Percentiles rank a stretch among this genome's conserved stretches.
Evolutionary conservation across 2,329 filamentous ascomycete species (phyloP).

Genomic region (Botrytis deweyae): DNA sequence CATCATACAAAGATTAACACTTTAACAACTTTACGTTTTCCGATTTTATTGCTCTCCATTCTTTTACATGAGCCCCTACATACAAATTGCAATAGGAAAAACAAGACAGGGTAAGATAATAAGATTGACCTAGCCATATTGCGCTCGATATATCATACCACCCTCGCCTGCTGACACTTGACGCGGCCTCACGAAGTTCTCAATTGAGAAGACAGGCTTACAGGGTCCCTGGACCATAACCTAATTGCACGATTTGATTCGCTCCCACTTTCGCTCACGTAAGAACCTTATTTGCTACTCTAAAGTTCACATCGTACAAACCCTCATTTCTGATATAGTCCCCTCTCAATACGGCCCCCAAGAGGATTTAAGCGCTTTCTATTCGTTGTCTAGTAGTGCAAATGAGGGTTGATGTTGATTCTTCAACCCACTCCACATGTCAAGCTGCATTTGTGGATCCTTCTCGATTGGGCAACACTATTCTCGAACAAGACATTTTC

Average conservation of each 20-base stretch:
- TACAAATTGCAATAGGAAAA: background rate
- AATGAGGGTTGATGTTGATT: background rate
- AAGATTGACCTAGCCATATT: background rate
- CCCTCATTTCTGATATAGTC: background rate
- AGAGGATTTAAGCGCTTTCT: background rate
- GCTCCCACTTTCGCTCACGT: background rate
- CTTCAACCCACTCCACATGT: background rate
- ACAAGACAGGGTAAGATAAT: background rate
- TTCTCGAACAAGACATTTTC: background rate
- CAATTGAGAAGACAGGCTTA: background rate
- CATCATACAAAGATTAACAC: background rate
- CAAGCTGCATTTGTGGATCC: background rate
- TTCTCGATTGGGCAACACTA: background rate
- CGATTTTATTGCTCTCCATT: background rate
- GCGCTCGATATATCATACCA: constrained; percentile 21
- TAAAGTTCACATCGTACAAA: background rate
- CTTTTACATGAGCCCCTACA: background rate
- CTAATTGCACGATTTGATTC: background rate
- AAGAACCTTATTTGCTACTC: background rate
- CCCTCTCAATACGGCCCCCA: background rate
- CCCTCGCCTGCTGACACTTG: constrained; percentile 18
- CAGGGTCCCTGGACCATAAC: background rate
- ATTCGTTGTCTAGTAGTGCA: background rate
- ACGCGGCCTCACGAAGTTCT: constrained; percentile 4
- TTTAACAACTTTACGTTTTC: background rate